Conservation (phyloP, 495 filamentous ascomycete genomes). For the Cercophora samala region DNA sequence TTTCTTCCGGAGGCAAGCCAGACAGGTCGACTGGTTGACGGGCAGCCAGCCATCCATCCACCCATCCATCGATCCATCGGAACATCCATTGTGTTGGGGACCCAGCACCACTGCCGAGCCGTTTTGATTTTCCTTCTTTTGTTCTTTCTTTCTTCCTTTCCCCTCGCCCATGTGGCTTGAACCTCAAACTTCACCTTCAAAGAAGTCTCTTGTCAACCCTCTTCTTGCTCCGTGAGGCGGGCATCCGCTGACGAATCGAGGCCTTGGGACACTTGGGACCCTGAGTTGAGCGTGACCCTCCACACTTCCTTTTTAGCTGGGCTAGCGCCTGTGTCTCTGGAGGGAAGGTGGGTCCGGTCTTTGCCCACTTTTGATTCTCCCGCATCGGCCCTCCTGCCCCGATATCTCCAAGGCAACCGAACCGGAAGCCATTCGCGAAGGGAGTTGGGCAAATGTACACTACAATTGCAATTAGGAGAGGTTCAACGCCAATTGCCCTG, state of each 20-base stretch:
- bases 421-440: neutral
- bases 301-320: neutral
- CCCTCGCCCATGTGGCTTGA: neutral
- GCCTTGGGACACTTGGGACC: neutral
- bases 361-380: neutral
- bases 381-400: slow-evolving; percentile 5
- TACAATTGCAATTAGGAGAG: neutral
- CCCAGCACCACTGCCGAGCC: neutral
- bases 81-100: neutral
- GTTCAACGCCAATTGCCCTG: neutral
- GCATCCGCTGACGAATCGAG: neutral
- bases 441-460: neutral
- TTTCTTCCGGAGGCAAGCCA: neutral
- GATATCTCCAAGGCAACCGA: slow-evolving; percentile 5
- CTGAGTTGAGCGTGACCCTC: slow-evolving; percentile 6
- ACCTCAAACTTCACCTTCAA: neutral
- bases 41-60: neutral
- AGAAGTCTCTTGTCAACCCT: neutral
- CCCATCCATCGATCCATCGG: no score
- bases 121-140: neutral
- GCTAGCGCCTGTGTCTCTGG: slow-evolving; percentile 4
- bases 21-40: neutral
- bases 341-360: slow-evolving; percentile 1
- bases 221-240: neutral
- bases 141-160: neutral